A percentile compares a stretch with the other conserved stretches of the same genome.
phyloP scores from a whole-genome alignment of 2,329 filamentous ascomycete species.

The Exophiala lecanii-corni region DNA sequence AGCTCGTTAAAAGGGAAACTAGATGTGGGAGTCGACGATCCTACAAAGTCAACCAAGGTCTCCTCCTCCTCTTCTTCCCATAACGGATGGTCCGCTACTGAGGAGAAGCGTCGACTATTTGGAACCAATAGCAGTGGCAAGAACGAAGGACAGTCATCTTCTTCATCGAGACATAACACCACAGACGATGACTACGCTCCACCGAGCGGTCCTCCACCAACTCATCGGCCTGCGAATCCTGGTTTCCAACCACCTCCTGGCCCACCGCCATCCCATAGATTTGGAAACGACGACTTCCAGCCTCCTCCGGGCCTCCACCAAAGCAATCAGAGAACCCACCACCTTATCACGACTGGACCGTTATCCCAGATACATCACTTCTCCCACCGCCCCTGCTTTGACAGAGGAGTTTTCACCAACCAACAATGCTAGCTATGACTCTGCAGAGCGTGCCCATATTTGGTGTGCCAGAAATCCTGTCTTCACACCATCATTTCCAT shows the following conservation, averaged over 20 bases:
- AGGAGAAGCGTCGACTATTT: slow-evolving; percentile 14
- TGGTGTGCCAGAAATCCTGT: slow-evolving; percentile 53
- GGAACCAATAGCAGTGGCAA: slow-evolving; percentile 1
- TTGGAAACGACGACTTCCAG: slow-evolving; percentile 8
- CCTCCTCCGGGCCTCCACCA: slow-evolving; percentile 19
- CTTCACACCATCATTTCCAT: slow-evolving; percentile 44
- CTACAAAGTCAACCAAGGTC: not conserved
- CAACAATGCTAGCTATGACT: slow-evolving; percentile 52
- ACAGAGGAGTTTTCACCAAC: slow-evolving; percentile 51
- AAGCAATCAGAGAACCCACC: slow-evolving; percentile 39
- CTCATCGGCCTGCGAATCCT: slow-evolving; percentile 9
- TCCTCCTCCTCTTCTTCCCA: not conserved
- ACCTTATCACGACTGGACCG: slow-evolving; percentile 60
- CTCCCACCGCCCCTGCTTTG: slow-evolving; percentile 57
- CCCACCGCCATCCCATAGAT: slow-evolving; percentile 28
- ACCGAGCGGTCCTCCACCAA: slow-evolving; percentile 24
- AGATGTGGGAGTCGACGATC: slow-evolving; percentile 17
- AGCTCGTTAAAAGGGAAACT: slow-evolving; percentile 24
- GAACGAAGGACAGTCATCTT: not conserved
- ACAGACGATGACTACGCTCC: slow-evolving; percentile 13
- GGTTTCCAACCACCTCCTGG: slow-evolving; percentile 20
- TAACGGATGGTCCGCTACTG: slow-evolving; percentile 6
- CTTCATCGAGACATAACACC: not conserved
- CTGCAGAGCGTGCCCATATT: slow-evolving; percentile 52
- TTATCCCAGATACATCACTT: slow-evolving; percentile 55